Base-by-base conservation (phyloP, 2,329 filamentous ascomycete species). In the Diaporthe sp. region DNA sequence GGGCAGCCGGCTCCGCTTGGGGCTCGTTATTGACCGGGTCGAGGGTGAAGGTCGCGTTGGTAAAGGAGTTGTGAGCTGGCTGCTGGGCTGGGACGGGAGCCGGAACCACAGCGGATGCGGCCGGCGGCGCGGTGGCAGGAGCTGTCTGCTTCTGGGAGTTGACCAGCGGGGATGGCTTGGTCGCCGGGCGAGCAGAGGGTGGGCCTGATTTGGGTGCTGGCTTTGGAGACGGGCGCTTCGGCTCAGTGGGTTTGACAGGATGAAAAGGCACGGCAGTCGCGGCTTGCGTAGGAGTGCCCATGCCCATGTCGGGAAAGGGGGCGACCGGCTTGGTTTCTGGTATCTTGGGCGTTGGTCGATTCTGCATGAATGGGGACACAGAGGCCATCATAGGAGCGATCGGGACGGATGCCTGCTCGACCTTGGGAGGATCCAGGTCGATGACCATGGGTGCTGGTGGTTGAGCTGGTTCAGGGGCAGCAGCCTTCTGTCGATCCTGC, bases 261-360 rank as follows among this genome's bases (percentile, higher is more conserved):
- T 73, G 55, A 42, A 74, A 71, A 37, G 72, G 72, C 4, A 75
- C 63, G 19, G 63, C 71, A 15, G 61, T 42, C 4, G 47, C 65
- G 53, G 47, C 53, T 2, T 35, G 55, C 17, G 53, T 37, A 22
- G 75, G 66, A 35, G 63, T 71, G 25, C 59, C 47, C 17, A 70
- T 71, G 39, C 75, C 75, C 75, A 76, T 76, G 35, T 76, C 73
- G 30, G 75, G 75, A 50, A 76, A 76, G 15, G 75, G 75, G 13
- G 75, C 75, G 15, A 75, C 73, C 10, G 73, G 70, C 51, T 70
- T 76, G 51, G 15, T 10, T 17, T 76, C 72, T 13, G 70, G 70
- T 2, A 47, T 63, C 19, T 75, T 73, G 30, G 72, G 72, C 22
- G 70, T 55, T 42, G 61, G 68, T 39, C 53, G 73, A 22, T 71